Percentiles rank a stretch among this genome's conserved stretches.
Conservation (phyloP, 768 basidiomycete genomes). For the Pleurotus cornucopiae region DNA sequence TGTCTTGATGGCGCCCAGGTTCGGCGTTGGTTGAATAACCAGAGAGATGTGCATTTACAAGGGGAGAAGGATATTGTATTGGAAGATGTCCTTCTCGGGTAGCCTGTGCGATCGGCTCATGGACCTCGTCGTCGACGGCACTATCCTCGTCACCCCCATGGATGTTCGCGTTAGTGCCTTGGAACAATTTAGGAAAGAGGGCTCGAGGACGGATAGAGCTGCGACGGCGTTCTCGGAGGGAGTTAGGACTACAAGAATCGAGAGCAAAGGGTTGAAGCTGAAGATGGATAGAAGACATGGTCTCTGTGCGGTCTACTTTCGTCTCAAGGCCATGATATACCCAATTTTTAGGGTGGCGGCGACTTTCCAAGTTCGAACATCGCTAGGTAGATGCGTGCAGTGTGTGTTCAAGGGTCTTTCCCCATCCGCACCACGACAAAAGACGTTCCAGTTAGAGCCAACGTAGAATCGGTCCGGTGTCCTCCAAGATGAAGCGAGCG, state of each 20-base stretch:
- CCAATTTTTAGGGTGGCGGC: not conserved
- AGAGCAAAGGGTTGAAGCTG: slow-evolving; percentile 27
- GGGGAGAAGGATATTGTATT: slow-evolving; percentile 19
- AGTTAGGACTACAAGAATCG: slow-evolving; percentile 28
- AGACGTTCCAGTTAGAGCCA: no score
- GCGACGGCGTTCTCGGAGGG: slow-evolving; percentile 32
- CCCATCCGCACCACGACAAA: no score
- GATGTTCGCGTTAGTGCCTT: slow-evolving; percentile 8
- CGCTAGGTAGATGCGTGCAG: no score
- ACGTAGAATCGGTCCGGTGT: no score
- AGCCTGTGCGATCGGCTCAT: slow-evolving; percentile 11
- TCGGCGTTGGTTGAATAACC: slow-evolving; percentile 28
- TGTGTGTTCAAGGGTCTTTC: no score
- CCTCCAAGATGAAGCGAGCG: no score
- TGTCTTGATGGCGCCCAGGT: slow-evolving; percentile 26
- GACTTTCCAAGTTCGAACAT: not conserved
- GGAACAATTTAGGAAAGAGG: slow-evolving; percentile 24
- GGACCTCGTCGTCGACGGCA: slow-evolving; percentile 27
- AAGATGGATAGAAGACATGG: slow-evolving; percentile 27
- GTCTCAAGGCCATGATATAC: not conserved
- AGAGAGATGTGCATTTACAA: slow-evolving; percentile 28
- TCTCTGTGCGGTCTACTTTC: not conserved
- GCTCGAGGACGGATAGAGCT: slow-evolving; percentile 31
- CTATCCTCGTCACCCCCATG: slow-evolving; percentile 18
- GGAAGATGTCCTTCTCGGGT: slow-evolving; percentile 6